Base-by-base conservation (phyloP, 495 filamentous ascomycete species). In the Neurospora pannonica region DNA sequence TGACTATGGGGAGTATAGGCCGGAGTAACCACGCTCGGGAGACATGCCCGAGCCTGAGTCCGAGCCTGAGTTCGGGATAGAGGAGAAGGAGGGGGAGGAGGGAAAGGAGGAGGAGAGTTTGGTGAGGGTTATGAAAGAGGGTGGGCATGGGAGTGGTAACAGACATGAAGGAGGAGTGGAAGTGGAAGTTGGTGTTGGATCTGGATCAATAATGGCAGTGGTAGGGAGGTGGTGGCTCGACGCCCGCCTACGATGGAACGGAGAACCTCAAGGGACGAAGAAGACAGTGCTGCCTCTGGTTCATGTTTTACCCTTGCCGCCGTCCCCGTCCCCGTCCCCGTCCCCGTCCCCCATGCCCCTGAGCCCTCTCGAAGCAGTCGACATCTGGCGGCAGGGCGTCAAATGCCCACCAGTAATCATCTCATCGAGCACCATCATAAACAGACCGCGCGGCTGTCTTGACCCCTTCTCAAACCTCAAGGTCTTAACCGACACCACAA, bases 51-150 rank as follows among this genome's bases (percentile, higher is more conserved):
- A 74, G 60, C 38, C 37, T 17, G 17, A 5, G 73, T n/a, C 21
- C 72, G 40, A 74, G 75, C 67, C 69, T 74, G 15, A 71, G 72
- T 13, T 46, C 70, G 40, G 11, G 75, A 0, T 76, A 38, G 46
- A 76, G 38, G 17, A 6, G n/a, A 28, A 62, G 46, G 69, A 13
- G 71, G 67, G 7, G 72, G 31, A 70, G 24, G n/a, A 10, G 38
- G 42, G 72, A 71, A 13, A 60, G 43, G n/a, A 4, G 73, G 38
- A 48, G 71, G 38, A 71, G 43, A 37, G 40, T 10, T 19, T 37
- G 34, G 17, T 71, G 62, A 71, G 71, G 46, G 71, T 72, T 37
- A 39, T 10, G 40, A 17, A n/a, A 28, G 17, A 17, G n/a, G n/a
- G n/a, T n/a, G n/a, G 71, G 10, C 39, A 13, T 13, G 10, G 13